A percentile compares a stretch with the other conserved stretches of the same genome.
These are phyloP conservation scores for Leccinellum rugosiceps DNA, from an alignment of 768 basidiomycete genomes.

Conservation along the genomic window DNA sequence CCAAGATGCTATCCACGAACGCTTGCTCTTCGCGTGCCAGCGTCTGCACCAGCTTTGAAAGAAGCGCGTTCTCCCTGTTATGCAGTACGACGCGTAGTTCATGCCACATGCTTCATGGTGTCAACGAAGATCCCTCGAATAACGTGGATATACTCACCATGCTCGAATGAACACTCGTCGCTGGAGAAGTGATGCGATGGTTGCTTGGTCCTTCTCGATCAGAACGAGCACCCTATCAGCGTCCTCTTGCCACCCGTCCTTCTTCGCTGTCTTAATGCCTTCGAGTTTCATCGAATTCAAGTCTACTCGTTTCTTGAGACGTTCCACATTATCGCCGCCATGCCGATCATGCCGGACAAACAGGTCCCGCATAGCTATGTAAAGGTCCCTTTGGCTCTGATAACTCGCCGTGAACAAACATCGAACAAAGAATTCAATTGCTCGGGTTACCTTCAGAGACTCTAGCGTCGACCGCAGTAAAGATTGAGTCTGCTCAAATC, in stretches of 20 bases:
- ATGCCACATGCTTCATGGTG: constrained; percentile 77
- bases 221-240: constrained; percentile 66
- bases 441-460: constrained; percentile 58
- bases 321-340: constrained; percentile 84
- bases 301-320: constrained; percentile 84
- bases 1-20: constrained; percentile 58
- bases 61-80: constrained; percentile 81
- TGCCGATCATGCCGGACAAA: constrained; percentile 87
- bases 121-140: constrained; percentile 2
- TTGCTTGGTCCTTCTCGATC: constrained; percentile 85
- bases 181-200: constrained; percentile 69
- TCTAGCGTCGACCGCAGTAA: constrained; percentile 71
- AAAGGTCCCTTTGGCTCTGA: constrained; percentile 80
- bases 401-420: constrained; percentile 5
- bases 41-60: constrained; percentile 67
- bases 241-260: constrained; percentile 85
- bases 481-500: constrained; percentile 48
- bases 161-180: constrained; percentile 85
- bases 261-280: constrained; percentile 61
- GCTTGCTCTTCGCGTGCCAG: constrained; percentile 75
- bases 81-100: constrained; percentile 91
- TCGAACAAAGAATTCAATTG: constrained; percentile 2
- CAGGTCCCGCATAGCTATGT: constrained; percentile 82
- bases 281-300: constrained; percentile 73
- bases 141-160: constrained; percentile 48